Evolutionary conservation across 768 basidiomycete genomes (phyloP), one percentile per base, ranked within the genome.

Genomic region (Exsudoporus frostii): DNA sequence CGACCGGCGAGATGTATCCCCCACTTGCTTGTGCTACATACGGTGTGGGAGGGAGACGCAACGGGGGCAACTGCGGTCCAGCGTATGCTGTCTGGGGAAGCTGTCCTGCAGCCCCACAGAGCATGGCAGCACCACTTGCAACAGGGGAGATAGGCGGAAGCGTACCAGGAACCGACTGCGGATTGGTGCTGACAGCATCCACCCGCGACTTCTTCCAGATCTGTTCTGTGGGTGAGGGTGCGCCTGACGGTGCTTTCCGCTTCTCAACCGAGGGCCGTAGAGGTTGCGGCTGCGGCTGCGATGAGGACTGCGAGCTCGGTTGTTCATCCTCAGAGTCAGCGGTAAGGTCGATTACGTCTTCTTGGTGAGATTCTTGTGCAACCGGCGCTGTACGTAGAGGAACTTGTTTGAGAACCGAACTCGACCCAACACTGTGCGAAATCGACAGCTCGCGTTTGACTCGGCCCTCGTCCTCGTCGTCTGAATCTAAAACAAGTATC

Each of bases 331-430:
- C 88, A 22, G 83, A 83, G 62, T 91, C 89, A 55, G 85, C 73
- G 4, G 93, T 94, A 53, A 96, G 73, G 66, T 96, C 93, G 57
- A 95, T 94, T 40, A 95, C 84, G 58, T 82, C 78, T 13, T 74
- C 71, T 22, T 62, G 64, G 56, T 68, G 68, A 46, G 70, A 69
- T 53, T 69, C 71, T 48, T 70, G 71, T 22, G 40, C 33, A 19
- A 36, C 45, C 11, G 38, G 44, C 27, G 60, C 60, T 9, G 65
- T 45, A 49, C 56, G 53, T 14, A 51, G 42, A 42, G 46, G 60
- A 27, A 65, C 50, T 57, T 59, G 13, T 59, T 72, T 68, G 62
- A 62, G 64, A 53, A 67, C 61, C 19, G 61, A 65, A 46, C 59
- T 70, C 30, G 76, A 72, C 29, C 76, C 74, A n/a, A 78, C 75